Conservation (phyloP, 2,329 filamentous ascomycete genomes). For the Colletotrichum liriopes region DNA sequence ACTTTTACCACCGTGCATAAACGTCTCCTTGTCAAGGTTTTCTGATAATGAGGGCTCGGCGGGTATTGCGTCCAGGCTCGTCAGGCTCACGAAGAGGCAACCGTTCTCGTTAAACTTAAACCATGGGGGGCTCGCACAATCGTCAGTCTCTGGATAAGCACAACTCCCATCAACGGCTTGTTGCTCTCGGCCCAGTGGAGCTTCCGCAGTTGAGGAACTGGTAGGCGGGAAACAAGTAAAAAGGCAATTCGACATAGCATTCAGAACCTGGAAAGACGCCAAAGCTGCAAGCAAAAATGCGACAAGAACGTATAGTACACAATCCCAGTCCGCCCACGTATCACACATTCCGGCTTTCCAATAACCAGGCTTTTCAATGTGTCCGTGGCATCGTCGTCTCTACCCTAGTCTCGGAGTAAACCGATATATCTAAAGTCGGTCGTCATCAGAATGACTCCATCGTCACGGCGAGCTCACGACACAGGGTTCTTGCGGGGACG, state of each 20-base stretch:
- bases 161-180: too few relatives aligned
- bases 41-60: too few relatives aligned
- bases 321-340: not conserved
- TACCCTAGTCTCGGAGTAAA: not conserved
- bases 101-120: too few relatives aligned
- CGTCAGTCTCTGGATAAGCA: too few relatives aligned
- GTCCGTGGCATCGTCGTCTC: too few relatives aligned
- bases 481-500: conserved; percentile 28
- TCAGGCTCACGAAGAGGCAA: too few relatives aligned
- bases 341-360: not conserved
- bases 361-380: not conserved
- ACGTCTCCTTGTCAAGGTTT: too few relatives aligned
- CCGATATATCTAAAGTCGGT: not conserved
- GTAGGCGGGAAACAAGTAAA: not conserved
- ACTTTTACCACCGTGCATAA: too few relatives aligned
- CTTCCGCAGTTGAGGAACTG: not conserved
- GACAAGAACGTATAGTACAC: not conserved
- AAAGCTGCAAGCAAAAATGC: not conserved
- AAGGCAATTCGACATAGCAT: not conserved
- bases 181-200: not conserved
- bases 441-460: not conserved
- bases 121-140: too few relatives aligned
- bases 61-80: too few relatives aligned
- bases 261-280: not conserved
- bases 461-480: not conserved